Evolutionary conservation across 768 basidiomycete genomes (phyloP).

Genomic region (Mycena maculata): DNA sequence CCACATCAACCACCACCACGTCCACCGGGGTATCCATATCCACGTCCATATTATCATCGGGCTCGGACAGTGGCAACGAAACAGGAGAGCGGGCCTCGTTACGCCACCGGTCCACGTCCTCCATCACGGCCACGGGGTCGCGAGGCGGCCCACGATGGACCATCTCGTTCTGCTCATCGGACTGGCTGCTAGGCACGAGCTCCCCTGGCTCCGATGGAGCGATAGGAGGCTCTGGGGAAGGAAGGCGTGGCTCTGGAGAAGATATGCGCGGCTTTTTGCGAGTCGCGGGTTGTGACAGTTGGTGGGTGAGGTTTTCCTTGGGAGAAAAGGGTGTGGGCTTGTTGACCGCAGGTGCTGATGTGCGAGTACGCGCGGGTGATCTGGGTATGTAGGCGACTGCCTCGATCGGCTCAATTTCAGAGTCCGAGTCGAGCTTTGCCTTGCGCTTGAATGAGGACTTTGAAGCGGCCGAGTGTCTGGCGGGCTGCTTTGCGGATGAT

Average conservation of each 20-base stretch:
- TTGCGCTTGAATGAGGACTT: conserved; percentile 44
- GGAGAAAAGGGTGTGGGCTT: conserved; percentile 33
- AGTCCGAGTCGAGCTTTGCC: conserved; percentile 51
- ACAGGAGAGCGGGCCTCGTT: conserved; percentile 42
- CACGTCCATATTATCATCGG: conserved; percentile 27
- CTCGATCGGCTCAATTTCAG: conserved; percentile 45
- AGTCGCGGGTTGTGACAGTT: conserved; percentile 27
- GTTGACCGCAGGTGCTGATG: conserved; percentile 11
- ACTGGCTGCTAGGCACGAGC: conserved; percentile 73
- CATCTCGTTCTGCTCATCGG: conserved; percentile 69
- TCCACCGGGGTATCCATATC: conserved; percentile 1
- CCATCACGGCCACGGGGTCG: conserved; percentile 44
- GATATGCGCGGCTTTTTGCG: conserved; percentile 55
- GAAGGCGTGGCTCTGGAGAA: conserved; percentile 40
- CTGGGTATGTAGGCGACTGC: conserved; percentile 46
- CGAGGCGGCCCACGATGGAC: conserved; percentile 42
- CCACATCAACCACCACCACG: conserved; percentile 6
- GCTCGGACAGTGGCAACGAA: conserved; percentile 26
- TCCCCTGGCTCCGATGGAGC: conserved; percentile 41
- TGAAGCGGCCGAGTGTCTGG: conserved; percentile 22
- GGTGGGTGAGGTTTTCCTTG: conserved; percentile 40
- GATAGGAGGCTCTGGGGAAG: conserved; percentile 29
- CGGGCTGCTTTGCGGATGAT: conserved; percentile 12
- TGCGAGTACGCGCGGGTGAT: conserved; percentile 36
- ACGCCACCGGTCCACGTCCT: conserved; percentile 59